Conservation (phyloP, 1,139 yeast species). For the Diutina mesorugosa region DNA sequence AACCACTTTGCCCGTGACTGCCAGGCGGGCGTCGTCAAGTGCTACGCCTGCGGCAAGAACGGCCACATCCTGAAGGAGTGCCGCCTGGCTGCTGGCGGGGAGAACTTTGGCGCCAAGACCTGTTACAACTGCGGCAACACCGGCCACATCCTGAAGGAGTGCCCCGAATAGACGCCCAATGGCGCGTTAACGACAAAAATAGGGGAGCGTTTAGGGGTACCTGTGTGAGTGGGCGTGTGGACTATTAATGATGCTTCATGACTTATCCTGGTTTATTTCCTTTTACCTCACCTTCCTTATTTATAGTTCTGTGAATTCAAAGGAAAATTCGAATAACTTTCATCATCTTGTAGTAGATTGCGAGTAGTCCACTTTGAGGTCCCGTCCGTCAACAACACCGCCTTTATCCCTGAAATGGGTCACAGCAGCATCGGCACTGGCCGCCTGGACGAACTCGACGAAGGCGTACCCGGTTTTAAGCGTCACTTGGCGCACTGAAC, state of each 20-base stretch:
- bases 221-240: conserved; percentile 1
- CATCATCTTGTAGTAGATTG: conserved; percentile 27
- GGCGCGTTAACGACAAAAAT: background rate
- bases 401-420: conserved; percentile 29
- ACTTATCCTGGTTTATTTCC: conserved; percentile 1
- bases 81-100: conserved; percentile 23
- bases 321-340: conserved; percentile 3
- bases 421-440: conserved; percentile 44
- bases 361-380: conserved; percentile 57
- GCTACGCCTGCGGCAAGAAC: conserved; percentile 84
- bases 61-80: conserved; percentile 89
- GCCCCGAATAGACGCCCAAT: conserved; percentile 2
- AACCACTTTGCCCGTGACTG: conserved; percentile 90
- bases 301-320: background rate
- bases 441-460: conserved; percentile 36
- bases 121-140: conserved; percentile 24
- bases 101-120: conserved; percentile 27
- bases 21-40: conserved; percentile 61
- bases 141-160: conserved; percentile 10
- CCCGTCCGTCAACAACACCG: conserved; percentile 49
- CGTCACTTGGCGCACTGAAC: conserved; percentile 20
- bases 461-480: conserved; percentile 38
- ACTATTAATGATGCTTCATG: conserved; percentile 1
- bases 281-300: conserved; percentile 3
- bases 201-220: background rate